Base-by-base conservation (phyloP, 1,284 basidiomycete genomes). In the Takashimella tepidaria region DNA sequence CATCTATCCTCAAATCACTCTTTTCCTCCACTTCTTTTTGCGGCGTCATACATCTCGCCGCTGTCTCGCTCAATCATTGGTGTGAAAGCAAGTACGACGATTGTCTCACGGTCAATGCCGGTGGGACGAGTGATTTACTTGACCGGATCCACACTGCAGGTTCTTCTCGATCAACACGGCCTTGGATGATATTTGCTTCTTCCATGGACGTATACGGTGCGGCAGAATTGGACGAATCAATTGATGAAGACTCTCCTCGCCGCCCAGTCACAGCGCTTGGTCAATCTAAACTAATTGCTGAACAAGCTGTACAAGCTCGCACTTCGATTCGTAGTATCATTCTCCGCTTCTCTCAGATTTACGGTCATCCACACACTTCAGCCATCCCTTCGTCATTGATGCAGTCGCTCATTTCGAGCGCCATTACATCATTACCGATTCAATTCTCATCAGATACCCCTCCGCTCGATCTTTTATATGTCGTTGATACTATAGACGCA, bases 41-140 rank as follows among this genome's bases (percentile, higher is more conserved):
- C 31, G 74, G 74, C 5, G 58, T 76, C 19, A 56, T 76, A 12
- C 69, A 76, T 56, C 68, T 76, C 41, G 73, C 69, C 1, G 69
- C 61, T 24, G 57, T 75, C 11, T 62, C 66, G 6, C 60, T 72
- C 20, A 64, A 71, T 11, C 50, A 59, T 4, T 72, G 69, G 70
- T 75, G 73, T 46, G 54, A 58, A 10, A 56, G 67, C 8, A 68
- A 70, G 47, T 54, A 61, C 19, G 61, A 58, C 1, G 67, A 66
- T 24, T 75, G 73, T 51, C 45, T 53, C 25, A 53, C 59, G 13
- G 61, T 71, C 48, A 73, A 74, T 41, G 69, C 63, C 12, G 61
- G 62, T 24, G 69, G 67, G 1, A 72, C 71, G 0, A 54, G 62
- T 31, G 55, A 58, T 1, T 45, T 75, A 11, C 47, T 73, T 19